These are phyloP conservation scores for Fusarium dimerum DNA, from an alignment of 2,329 filamentous ascomycete species.

Conservation along the genomic window DNA sequence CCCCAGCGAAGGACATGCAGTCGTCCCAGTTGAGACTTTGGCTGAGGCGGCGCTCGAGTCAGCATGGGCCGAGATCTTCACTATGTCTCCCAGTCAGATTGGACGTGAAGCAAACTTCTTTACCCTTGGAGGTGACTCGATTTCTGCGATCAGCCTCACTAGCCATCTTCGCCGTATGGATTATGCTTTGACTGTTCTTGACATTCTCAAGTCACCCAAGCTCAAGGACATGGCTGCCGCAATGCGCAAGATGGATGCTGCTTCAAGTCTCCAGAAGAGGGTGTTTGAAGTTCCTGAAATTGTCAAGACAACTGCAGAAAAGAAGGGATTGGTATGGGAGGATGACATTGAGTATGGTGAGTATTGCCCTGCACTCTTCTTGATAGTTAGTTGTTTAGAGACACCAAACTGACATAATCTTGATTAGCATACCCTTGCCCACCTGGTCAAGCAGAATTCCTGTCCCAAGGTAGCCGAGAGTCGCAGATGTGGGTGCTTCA, in stretches of 20 bases:
- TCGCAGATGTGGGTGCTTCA: constrained; percentile 26
- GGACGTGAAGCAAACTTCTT: constrained; percentile 35
- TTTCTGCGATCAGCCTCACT: constrained; percentile 47
- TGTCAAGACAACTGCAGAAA: background rate
- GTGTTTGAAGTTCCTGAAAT: constrained; percentile 3
- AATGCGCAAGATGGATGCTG: background rate
- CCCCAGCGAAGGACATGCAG: background rate
- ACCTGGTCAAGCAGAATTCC: constrained; percentile 32
- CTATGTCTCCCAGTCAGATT: background rate
- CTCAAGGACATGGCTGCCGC: constrained; percentile 9
- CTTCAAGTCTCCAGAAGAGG: background rate
- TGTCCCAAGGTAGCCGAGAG: constrained; percentile 22
- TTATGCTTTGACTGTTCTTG: constrained; percentile 24
- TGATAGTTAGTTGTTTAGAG: background rate
- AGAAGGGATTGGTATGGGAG: background rate
- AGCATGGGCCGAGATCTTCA: constrained; percentile 1
- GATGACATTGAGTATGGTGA: constrained; percentile 8
- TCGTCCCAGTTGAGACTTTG: constrained; percentile 1
- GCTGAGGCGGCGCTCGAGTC: constrained; percentile 1
- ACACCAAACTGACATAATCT: background rate
- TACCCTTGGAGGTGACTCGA: constrained; percentile 40
- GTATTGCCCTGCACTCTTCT: background rate
- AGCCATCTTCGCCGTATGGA: constrained; percentile 31
- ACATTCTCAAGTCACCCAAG: constrained; percentile 22
- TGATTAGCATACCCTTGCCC: constrained; percentile 27